Evolutionary conservation across 2,329 filamentous ascomycete genomes (phyloP), one percentile per base, ranked within the genome.

Genomic region (Colletotrichum coccodes): DNA sequence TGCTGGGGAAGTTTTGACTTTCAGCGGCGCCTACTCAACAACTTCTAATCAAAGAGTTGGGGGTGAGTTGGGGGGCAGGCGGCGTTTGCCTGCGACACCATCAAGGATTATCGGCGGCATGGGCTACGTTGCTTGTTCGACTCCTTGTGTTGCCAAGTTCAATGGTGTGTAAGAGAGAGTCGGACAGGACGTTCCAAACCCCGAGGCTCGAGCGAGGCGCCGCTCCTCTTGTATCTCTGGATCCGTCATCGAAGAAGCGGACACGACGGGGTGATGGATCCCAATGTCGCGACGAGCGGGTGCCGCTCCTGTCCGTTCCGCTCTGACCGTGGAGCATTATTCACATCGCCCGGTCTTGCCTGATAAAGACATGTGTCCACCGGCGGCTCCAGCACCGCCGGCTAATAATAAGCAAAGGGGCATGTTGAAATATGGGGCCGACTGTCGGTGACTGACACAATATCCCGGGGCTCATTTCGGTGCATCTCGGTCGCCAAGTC

Each of bases 361-460:
- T 28, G 60, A 50, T 65, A 40, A 38, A 38, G 60, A 53, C 30
- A 49, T 26, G 23, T 56, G 47, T 18, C 49, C 54, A 56, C 49
- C 40, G 54, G 54, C 61, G 66, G 66, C 66, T 68, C 61, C 54
- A 60, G 66, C 61, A 49, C 44, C 42, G 46, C 18, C 56, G 61
- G 50, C 49, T 23, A 60, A 68, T 50, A 53, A 36, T 36, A n/a
- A n/a, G 21, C 32, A 14, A 23, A 28, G 34, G 34, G 18, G 30
- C 61, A 36, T 60, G 40, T 46, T 14, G 50, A 30, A 46, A 46
- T 54, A 46, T 68, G 64, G 64, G 60, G 53, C 61, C 60, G 65
- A 54, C 60, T 68, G 61, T 68, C 65, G 60, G 65, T 65, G 61
- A 68, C 61, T 65, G 65, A 60, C 61, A 68, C 47, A 66, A 34